Evolutionary conservation across 805 yeast species (phyloP), one percentile per base, ranked within the genome.

Genomic region (Blastobotrys attinorum): DNA sequence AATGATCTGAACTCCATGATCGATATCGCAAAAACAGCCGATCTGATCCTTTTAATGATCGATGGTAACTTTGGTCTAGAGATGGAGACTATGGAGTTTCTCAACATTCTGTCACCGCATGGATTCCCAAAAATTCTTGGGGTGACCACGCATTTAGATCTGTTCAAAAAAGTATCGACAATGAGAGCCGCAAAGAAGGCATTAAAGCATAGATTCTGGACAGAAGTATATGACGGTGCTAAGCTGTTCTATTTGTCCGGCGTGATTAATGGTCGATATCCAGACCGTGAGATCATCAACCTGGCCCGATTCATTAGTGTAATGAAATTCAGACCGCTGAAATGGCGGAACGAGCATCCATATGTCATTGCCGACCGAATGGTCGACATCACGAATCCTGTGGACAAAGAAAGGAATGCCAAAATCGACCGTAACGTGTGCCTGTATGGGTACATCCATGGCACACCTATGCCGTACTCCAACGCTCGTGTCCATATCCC

Each of bases 31-130:
- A 92, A 92, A 58, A 79, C 89, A 45, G 96, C 97, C 0, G 99
- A 92, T 64, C 71, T 92, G 49, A 95, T 94, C 7, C 70, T 92
- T 39, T 62, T 92, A 48, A 67, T 92, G 73, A 79, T 92, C 47
- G 99, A 92, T 68, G 97, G 98, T 47, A 92, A 92, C 62, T 92
- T 87, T 61, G 99, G 99, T 5, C 79, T 92, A 47, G 99, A 92
- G 69, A 92, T 92, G 99, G 99, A 92, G 65, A 92, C 98, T 6
- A 94, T 92, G 97, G 99, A 92, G 65, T 92, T 92, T 59, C 71
- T 92, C 50, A 94, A 92, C 58, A 76, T 92, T 52, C 94, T 96
- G 2, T 96, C 92, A 56, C 97, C 90, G 59, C 98, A 92, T 63
- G 99, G 98, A 64, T 92, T 92, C 89, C 99, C 99, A 34, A 77